These are phyloP conservation scores for Umbelopsis sp. DNA, from an alignment of 371 early-diverging fungal genomes.

Conservation along the genomic window DNA sequence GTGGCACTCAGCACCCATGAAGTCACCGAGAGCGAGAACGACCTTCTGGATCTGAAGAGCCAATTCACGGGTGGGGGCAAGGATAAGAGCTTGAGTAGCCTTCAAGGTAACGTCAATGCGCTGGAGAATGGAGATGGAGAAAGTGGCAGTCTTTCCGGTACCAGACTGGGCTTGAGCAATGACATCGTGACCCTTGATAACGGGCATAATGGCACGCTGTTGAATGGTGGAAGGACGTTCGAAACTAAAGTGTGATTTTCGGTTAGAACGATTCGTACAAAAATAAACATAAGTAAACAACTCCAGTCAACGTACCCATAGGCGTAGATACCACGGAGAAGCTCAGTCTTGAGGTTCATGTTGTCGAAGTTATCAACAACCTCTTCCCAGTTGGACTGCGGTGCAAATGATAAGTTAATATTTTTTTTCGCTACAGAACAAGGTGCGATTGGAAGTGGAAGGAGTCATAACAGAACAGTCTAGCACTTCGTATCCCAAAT, in stretches of 20 bases:
- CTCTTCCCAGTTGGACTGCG: constrained; percentile 77
- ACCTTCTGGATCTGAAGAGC: constrained; percentile 90
- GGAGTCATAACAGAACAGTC: not conserved
- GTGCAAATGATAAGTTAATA: constrained; percentile 23
- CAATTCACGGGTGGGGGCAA: constrained; percentile 93
- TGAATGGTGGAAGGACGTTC: constrained; percentile 93
- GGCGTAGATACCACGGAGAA: constrained; percentile 89
- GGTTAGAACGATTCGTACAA: no score
- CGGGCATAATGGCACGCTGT: constrained; percentile 89
- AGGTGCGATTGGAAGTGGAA: not conserved
- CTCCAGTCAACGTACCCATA: constrained; percentile 65
- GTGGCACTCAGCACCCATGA: constrained; percentile 81
- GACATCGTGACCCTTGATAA: constrained; percentile 85
- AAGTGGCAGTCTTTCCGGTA: constrained; percentile 98
- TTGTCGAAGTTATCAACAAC: constrained; percentile 82
- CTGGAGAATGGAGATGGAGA: constrained; percentile 92
- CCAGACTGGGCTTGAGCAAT: constrained; percentile 97
- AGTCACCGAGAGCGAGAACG: constrained; percentile 82
- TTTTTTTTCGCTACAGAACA: not conserved
- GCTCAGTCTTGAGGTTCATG: constrained; percentile 82
- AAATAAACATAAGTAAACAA: not conserved
- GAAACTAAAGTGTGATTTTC: constrained; percentile 52
- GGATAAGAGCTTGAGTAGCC: constrained; percentile 87
- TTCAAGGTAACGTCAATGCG: constrained; percentile 72
- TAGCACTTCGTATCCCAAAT: constrained; percentile 3